Evolutionary conservation across 106 monocot genomes (phyloP), one percentile per base, ranked within the genome.

Genomic region (Vanilla planifolia): DNA sequence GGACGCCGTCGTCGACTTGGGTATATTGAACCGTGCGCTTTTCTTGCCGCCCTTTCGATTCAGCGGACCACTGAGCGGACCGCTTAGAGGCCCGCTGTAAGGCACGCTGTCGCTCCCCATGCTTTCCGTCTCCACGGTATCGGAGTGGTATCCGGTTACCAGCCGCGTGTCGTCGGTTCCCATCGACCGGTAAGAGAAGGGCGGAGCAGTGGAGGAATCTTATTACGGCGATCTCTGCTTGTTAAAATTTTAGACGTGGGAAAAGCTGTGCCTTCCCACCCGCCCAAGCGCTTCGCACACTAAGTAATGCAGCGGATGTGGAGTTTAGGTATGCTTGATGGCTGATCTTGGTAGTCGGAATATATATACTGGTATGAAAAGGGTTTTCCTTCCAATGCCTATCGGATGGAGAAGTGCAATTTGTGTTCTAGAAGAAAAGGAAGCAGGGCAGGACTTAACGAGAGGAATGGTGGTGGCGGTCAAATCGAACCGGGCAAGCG

Each of bases 11-110:
- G 63, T 8, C 48, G 66, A 4, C 20, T 61, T 69, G 7, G 81
- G 70, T 61, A 81, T 8, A 75, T 74, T 79, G 66, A 92, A 79
- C 30, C 91, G 67, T n/a, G 96, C 87, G 70, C 85, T 85, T 69
- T 85, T 89, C 52, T 62, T 57, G 23, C 48, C 64, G 15, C 56
- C 75, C 22, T 67, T 51, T 3, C 74, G 60, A 57, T 81, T 96
- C 5, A 37, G 37, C 37, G 37, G 37, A 10, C 37, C 37, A 73
- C 55, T 81, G 33, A 95, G 73, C 14, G 93, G 89, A 0, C 93
- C 89, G 65, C 79, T 89, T 37, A 81, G 34, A 2, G 79, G 89
- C 1, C 89, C 89, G 63, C 82, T 81, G 56, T 73, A 53, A 34
- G 58, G 37, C n/a, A 40, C 51, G 8, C 59, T 27, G 10, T 59